Percentiles rank a stretch among this genome's conserved stretches.
phyloP scores from a whole-genome alignment of 805 yeast genomes.

The Spathaspora boniae region DNA sequence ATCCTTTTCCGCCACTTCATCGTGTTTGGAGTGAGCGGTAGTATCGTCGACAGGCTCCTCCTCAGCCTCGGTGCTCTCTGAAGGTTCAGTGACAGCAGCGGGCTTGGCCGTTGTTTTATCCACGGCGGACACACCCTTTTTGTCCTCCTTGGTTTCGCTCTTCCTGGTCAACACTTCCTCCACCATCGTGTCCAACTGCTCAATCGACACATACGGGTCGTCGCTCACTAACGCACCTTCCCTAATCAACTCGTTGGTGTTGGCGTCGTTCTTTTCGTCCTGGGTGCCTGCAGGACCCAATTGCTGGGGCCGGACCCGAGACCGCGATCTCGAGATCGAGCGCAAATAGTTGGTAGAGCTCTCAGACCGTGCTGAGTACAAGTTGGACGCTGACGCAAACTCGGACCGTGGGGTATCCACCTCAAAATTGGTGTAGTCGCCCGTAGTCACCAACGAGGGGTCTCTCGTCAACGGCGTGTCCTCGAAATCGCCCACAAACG shows the following conservation, averaged over 20 bases:
- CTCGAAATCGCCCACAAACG: constrained; percentile 11
- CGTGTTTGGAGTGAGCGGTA: too few species aligned
- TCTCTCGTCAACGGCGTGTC: constrained; percentile 21
- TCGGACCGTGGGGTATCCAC: constrained; percentile 29
- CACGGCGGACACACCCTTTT: constrained; percentile 1
- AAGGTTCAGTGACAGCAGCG: constrained; percentile 1
- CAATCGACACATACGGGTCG: constrained; percentile 47
- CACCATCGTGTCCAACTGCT: constrained; percentile 48
- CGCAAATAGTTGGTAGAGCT: constrained; percentile 57
- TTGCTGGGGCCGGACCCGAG: constrained; percentile 34
- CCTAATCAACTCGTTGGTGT: constrained; percentile 39
- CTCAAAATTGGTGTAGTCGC: constrained; percentile 44
- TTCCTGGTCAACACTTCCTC: constrained; percentile 30
- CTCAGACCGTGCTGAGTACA: constrained; percentile 32
- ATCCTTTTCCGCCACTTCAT: constrained; percentile 4
- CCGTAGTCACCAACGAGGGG: constrained; percentile 41
- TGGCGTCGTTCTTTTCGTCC: constrained; percentile 29
- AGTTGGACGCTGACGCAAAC: constrained; percentile 11
- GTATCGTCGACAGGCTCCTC: too few species aligned
- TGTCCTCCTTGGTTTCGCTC: background rate
- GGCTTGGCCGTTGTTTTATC: too few species aligned
- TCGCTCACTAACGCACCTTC: constrained; percentile 57
- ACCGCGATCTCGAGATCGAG: constrained; percentile 62
- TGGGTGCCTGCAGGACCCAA: constrained; percentile 1
- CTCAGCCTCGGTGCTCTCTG: too few species aligned